phyloP scores from a whole-genome alignment of 208 protist species.

The Entamoeba nuttalli region DNA sequence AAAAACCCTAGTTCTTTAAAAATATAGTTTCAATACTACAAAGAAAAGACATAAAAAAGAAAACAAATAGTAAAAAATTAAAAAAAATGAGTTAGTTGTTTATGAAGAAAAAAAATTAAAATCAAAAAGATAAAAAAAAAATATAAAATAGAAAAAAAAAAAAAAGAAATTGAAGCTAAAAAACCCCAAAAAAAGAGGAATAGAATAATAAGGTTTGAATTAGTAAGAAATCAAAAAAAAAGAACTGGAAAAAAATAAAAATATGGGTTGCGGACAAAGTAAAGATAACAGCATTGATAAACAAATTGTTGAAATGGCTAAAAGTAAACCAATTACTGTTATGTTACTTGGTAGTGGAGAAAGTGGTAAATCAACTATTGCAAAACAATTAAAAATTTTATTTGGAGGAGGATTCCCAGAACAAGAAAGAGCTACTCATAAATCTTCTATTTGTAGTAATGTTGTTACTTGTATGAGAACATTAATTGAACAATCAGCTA shows the following conservation, averaged over 20 bases:
- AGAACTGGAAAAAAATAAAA: neutral
- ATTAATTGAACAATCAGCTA: neutral
- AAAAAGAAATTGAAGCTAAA: neutral
- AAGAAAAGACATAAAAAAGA: neutral
- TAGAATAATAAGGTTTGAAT: neutral
- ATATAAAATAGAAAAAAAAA: neutral
- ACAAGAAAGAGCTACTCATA: neutral
- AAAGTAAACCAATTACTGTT: neutral
- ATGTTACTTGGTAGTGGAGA: neutral
- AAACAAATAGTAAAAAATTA: neutral
- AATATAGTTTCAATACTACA: neutral
- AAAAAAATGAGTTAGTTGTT: neutral
- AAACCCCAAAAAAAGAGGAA: neutral
- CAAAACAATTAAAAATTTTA: conserved; percentile 1
- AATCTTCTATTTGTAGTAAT: neutral
- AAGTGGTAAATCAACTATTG: conserved; percentile 1
- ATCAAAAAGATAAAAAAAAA: neutral
- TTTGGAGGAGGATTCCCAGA: neutral
- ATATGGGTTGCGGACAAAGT: neutral
- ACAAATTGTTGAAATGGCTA: neutral
- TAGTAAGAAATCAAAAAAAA: neutral
- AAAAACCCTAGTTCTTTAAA: too few relatives aligned
- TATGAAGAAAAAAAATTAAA: too few relatives aligned
- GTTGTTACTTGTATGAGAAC: neutral
- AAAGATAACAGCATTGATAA: neutral